Evolutionary conservation across 1,284 basidiomycete species (phyloP), one percentile per base, ranked within the genome.

Genomic region (Tausonia pullulans): DNA sequence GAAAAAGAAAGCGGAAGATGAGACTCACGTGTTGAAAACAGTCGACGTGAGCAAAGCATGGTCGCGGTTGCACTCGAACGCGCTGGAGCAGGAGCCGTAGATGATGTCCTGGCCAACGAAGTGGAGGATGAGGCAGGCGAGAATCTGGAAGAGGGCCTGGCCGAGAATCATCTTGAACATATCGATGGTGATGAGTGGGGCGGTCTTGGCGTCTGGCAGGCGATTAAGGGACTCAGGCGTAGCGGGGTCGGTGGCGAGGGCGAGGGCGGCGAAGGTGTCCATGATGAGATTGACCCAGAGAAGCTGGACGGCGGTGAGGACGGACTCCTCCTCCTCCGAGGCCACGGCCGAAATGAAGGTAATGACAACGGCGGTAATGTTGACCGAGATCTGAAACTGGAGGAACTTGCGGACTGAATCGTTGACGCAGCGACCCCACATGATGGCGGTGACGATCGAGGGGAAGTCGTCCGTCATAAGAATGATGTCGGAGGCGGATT

Each of bases 351-450:
- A 87, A 67, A 96, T 60, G 71, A 93, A 94, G 7, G 95, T 98
- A 73, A 98, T 87, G 67, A 95, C 76, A 66, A 98, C 94, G 57
- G 95, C 95, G 5, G 92, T 94, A 68, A 98, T 84, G 80, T 98
- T 98, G 72, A 90, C 90, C 8, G 90, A 92, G 69, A 98, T 83
- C 79, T 98, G 96, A 83, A 98, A 98, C 79, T 98, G 95, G 68
- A 98, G 75, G 80, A 98, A 98, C 80, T 98, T 98, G 75, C 88
- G 87, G 68, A 98, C 95, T 0, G 93, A 85, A 74, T 98, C 95
- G 76, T 97, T 98, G 69, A 98, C 94, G 74, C 92, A 95, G 66
- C 95, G 90, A 56, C 95, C 95, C 95, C 95, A 98, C 82, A 96
- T 94, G 72, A 98, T 94, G 64, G 94, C 95, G 72, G 91, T 87